Percentiles rank a stretch among this genome's conserved stretches.
phyloP scores from a whole-genome alignment of 208 protist genomes.

The Leishmania martiniquensis region DNA sequence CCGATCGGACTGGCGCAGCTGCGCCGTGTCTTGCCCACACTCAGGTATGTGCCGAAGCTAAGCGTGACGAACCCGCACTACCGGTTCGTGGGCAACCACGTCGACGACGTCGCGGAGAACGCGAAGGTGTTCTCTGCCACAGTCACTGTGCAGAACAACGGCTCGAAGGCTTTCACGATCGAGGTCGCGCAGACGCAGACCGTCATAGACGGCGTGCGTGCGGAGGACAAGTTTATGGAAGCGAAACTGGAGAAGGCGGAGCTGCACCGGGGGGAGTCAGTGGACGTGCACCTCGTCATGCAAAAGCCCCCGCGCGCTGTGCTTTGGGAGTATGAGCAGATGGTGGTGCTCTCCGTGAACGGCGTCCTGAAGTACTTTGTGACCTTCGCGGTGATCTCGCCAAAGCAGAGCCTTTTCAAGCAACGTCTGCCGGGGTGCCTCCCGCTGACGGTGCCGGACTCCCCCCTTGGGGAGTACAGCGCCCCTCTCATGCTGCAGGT shows the following conservation, averaged over 20 bases:
- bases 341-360: conserved; percentile 74
- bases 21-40: conserved; percentile 54
- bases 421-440: conserved; percentile 71
- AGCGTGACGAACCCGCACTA: conserved; percentile 57
- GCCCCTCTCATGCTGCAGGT: conserved; percentile 84
- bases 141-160: conserved; percentile 66
- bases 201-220: conserved; percentile 67
- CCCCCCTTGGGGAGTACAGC: conserved; percentile 71
- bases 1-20: conserved; percentile 61
- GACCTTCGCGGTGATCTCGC: conserved; percentile 70
- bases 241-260: conserved; percentile 45
- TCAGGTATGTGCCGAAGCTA: conserved; percentile 64
- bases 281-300: conserved; percentile 59
- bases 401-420: conserved; percentile 58
- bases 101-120: conserved; percentile 34
- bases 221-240: conserved; percentile 57
- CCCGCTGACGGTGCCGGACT: conserved; percentile 63
- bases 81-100: conserved; percentile 52
- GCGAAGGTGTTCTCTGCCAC: conserved; percentile 41
- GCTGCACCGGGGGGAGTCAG: conserved; percentile 61
- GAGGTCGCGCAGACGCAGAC: conserved; percentile 74
- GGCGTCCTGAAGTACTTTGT: conserved; percentile 71
- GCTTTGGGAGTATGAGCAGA: conserved; percentile 70
- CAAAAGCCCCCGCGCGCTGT: conserved; percentile 41
- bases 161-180: conserved; percentile 42